phyloP scores from a whole-genome alignment of 2,329 filamentous ascomycete species.

The Zasmidium citrigriseum region DNA sequence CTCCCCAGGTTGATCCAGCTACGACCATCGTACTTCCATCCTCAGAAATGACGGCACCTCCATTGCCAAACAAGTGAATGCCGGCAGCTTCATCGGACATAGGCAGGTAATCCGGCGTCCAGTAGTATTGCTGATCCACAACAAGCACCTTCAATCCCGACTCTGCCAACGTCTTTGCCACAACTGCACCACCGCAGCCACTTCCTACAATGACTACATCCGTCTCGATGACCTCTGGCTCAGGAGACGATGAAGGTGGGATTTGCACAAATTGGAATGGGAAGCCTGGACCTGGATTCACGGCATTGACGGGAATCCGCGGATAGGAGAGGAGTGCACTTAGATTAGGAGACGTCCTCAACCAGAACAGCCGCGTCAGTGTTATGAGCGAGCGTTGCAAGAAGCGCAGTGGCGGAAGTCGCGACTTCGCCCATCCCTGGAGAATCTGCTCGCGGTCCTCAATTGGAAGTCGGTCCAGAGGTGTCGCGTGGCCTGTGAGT shows the following conservation, averaged over 20 bases:
- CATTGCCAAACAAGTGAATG: conserved; percentile 69
- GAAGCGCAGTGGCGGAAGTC: conserved; percentile 55
- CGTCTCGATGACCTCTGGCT: conserved; percentile 65
- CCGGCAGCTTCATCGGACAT: conserved; percentile 66
- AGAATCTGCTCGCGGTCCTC: conserved; percentile 63
- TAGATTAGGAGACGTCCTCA: conserved; percentile 59
- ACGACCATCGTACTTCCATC: conserved; percentile 58
- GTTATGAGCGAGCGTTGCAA: conserved; percentile 59
- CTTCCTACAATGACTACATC: conserved; percentile 87
- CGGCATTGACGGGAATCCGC: conserved; percentile 57
- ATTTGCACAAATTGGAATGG: conserved; percentile 65
- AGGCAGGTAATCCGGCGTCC: conserved; percentile 69
- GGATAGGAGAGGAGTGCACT: conserved; percentile 59
- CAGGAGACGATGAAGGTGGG: conserved; percentile 37
- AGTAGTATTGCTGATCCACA: conserved; percentile 80
- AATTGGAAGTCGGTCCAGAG: conserved; percentile 63
- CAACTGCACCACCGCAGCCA: conserved; percentile 81
- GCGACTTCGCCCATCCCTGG: conserved; percentile 61
- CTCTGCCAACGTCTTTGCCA: conserved; percentile 77
- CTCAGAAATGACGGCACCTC: conserved; percentile 58
- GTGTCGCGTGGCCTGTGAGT: conserved; percentile 67
- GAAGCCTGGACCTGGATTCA: conserved; percentile 50
- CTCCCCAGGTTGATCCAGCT: conserved; percentile 76
- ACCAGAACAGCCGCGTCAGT: conserved; percentile 57
- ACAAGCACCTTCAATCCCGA: conserved; percentile 76